Base-by-base conservation (phyloP, 495 filamentous ascomycete species). In the Neurospora sp. region DNA sequence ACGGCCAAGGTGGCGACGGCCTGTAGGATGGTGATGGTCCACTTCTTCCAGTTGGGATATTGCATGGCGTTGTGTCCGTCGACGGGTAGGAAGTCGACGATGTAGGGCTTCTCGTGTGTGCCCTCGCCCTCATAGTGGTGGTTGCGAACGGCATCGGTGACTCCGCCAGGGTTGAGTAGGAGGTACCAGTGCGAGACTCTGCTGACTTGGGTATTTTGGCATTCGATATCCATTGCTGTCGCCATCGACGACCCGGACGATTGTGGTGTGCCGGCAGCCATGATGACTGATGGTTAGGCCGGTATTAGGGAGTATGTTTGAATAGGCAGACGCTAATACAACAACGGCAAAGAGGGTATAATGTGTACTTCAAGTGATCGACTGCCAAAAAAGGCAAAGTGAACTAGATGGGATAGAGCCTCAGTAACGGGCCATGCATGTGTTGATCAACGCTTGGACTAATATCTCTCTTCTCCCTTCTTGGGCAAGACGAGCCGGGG, bases 21-120 rank as follows among this genome's bases (percentile, higher is more conserved):
- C 69, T 90, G 87, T 16, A 90, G 59, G 66, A 88, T 74, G 1
- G 91, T 92, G 73, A 91, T 88, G n/a, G 78, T 78, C 92, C 92
- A 95, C 82, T 94, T 94, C 80, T 85, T 89, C 27, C 74, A 72
- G 4, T 76, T 69, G 38, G 85, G 77, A 77, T 90, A 94, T n/a
- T 81, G 81, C 87, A 92, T 89, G 4, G 92, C 91, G 78, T 95
- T 92, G 72, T 89, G 86, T 4, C 87, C 86, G 78, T 96, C 93
- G 37, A 90, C 78, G 18, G 89, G 88, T 4, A 95, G 87, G 84
- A 90, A 96, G 73, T 90, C 88, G 75, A 95, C 90, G 12, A 90
- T 79, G 75, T 90, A 95, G 0, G 93, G 93, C 62, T 93, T 89
- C 12, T 92, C 90, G 35, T 87, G 83, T 14, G 92, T 95, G 72